Evolutionary conservation across 805 yeast species (phyloP).

Genomic region (Candida sphagnicola): DNA sequence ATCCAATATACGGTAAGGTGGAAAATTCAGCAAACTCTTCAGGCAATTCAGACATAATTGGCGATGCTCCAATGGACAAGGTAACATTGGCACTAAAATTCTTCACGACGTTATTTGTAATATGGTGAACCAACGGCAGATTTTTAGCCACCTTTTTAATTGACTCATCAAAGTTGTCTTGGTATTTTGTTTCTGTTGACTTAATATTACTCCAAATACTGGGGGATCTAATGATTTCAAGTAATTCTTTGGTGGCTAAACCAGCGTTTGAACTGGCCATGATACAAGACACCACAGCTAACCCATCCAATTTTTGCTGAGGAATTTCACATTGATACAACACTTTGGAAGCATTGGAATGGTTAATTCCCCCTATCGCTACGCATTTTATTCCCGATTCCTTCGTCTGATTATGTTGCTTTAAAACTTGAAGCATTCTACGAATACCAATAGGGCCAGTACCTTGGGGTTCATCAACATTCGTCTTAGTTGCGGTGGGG

Average conservation of each 20-base stretch:
- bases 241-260: slow-evolving; percentile 42
- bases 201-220: slow-evolving; percentile 14
- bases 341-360: slow-evolving; percentile 56
- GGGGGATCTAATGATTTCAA: slow-evolving; percentile 22
- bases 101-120: slow-evolving; percentile 85
- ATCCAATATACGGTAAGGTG: slow-evolving; percentile 45
- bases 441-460: slow-evolving; percentile 66
- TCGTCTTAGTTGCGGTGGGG: slow-evolving; percentile 67
- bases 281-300: slow-evolving; percentile 83
- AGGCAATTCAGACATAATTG: slow-evolving; percentile 77
- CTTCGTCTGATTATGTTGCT: slow-evolving; percentile 17
- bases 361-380: slow-evolving; percentile 77
- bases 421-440: slow-evolving; percentile 45
- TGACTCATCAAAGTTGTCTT: not conserved
- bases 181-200: not conserved
- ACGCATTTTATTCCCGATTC: slow-evolving; percentile 51
- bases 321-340: slow-evolving; percentile 45
- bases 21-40: slow-evolving; percentile 63
- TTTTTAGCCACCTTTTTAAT: not conserved
- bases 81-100: slow-evolving; percentile 85
- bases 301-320: slow-evolving; percentile 62
- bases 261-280: slow-evolving; percentile 61
- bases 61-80: slow-evolving; percentile 79
- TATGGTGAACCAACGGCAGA: slow-evolving; percentile 63
- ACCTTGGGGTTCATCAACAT: slow-evolving; percentile 45